Evolutionary conservation across 2,329 filamentous ascomycete species (phyloP), one percentile per base, ranked within the genome.

Genomic region (Ascochyta rabiei): DNA sequence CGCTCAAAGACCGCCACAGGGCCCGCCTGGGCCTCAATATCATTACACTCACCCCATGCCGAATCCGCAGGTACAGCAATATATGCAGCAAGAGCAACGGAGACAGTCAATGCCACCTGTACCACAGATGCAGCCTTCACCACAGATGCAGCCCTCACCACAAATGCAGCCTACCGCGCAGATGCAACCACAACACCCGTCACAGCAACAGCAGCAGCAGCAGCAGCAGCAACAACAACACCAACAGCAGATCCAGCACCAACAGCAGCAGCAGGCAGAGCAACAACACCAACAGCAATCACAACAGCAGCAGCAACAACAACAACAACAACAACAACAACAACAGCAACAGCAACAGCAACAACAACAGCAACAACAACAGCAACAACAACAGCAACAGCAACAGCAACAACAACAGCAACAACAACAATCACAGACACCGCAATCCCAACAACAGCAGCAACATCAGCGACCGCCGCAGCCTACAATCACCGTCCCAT

Each of bases 51-150:
- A 81, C 53, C 76, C 75, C 61, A 62, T 76, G 63, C 62, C 76
- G 59, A 48, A 80, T 67, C 75, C 78, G 12, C 83, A 85, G 57
- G 76, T 84, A 33, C 86, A 90, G 68, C 88, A 89, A 61, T 80
- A 85, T 10, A 95, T 89, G 67, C 82, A 91, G 34, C 88, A 93
- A 57, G 90, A 96, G 49, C 87, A 89, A 69, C 83, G 89, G 55
- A 83, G 89, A 56, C 83, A 88, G 28, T 90, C 90, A 1, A 84
- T 90, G 71, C 89, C 86, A 35, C 84, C 90, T n/a, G 81, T 85
- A 2, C 91, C 87, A 69, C 71, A 84, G 42, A 80, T 83, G 37
- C 87, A 89, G 31, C 79, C 82, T 21, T 86, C 88, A 57, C 81
- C 58, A n/a, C 60, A 63, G 18, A 57, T 61, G 31, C 51, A 59